Base-by-base conservation (phyloP, 768 basidiomycete species). In the Strobilomyces echinocephalus region DNA sequence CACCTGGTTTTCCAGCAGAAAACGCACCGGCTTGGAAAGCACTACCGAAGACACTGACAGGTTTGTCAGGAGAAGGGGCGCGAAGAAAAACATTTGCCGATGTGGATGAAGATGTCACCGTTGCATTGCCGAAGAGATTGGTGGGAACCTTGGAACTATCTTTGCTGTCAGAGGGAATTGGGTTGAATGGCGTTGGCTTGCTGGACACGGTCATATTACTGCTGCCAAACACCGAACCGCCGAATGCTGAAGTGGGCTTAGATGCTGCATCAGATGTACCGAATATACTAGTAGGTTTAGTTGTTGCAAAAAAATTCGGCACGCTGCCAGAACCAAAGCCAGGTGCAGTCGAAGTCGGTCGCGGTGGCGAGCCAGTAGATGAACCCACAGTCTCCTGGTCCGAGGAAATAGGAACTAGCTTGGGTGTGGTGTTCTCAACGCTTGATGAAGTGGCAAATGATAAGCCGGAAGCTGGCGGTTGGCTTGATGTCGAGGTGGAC, bases 1-100 rank as follows among this genome's bases (percentile, higher is more conserved):
- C 81, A 14, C 51, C 70, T 33, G 61, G 57, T 45, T 64, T 70
- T 36, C 69, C 70, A 30, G 72, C 69, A 2, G 58, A 33, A 48
- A 72, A 71, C 2, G 58, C 44, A 12, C 51, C 36, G 15, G 60
- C 48, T 58, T 56, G 57, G n/a, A 68, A 64, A 42, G 60, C 61
- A 21, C 60, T 62, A 16, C 71, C 69, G 47, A 72, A 73, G 33
- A 52, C 33, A 54, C 59, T 60, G 58, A 49, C 45, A 56, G 65
- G 49, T 61, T 68, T 56, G 54, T 66, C 59, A 28, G 58, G 54
- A 20, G 24, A 24, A 24, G 24, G 24, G 24, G 60, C 46, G 10
- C 54, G 59, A 55, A 69, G 59, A 55, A 69, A 65, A 33, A 59
- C 53, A 41, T 44, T 66, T 35, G 60, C 26, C 18, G 58, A 42